These are phyloP conservation scores for Cytospora leucostoma DNA, from an alignment of 2,329 filamentous ascomycete species.

Conservation along the genomic window DNA sequence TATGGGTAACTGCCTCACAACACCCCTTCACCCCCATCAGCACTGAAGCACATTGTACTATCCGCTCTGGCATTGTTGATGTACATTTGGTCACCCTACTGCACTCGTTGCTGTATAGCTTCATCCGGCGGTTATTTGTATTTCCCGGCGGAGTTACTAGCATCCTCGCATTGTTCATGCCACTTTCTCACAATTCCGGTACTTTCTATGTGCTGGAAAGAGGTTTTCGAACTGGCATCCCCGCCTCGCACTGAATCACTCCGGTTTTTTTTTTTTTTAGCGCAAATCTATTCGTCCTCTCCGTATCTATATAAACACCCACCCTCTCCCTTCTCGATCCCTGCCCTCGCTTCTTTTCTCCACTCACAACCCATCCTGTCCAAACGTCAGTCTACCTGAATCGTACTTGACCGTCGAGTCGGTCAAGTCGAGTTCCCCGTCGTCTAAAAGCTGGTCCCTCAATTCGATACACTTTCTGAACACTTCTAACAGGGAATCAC, in stretches of 20 bases:
- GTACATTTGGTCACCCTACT: too few relatives aligned
- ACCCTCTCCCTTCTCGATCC: neutral
- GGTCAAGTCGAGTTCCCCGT: neutral
- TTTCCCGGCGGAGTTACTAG: too few relatives aligned
- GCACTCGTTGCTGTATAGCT: too few relatives aligned
- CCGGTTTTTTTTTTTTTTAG: neutral
- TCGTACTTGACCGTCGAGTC: neutral
- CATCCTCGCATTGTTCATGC: too few relatives aligned
- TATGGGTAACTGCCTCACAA: neutral
- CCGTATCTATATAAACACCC: neutral
- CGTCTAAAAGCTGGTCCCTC: neutral
- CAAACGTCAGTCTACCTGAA: neutral
- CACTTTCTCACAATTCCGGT: neutral
- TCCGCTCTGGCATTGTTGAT: too few relatives aligned
- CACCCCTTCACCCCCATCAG: neutral
- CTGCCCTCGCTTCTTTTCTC: neutral
- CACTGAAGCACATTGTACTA: neutral
- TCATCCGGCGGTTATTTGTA: too few relatives aligned
- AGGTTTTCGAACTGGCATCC: neutral
- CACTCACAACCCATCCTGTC: neutral
- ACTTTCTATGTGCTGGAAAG: neutral
- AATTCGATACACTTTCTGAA: neutral
- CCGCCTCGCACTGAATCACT: neutral
- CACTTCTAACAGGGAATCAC: neutral
- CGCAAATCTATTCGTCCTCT: neutral